Conservation (phyloP, 306 rosid genomes). For the Quercus glauca region DNA sequence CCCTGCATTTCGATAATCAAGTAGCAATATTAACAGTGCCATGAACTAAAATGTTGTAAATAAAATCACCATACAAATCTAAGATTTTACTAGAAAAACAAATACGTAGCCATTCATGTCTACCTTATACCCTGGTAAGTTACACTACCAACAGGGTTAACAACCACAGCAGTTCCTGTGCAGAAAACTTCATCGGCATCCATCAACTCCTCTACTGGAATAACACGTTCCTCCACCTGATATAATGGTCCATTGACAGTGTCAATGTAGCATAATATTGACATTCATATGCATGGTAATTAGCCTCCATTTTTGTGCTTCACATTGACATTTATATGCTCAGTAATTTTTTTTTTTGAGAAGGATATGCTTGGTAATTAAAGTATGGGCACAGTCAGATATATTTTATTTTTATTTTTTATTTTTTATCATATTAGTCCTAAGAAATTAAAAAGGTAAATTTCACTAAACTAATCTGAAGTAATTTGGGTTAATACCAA, state of each 20-base stretch:
- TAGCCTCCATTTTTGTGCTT: background rate
- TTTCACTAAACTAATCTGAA: too few relatives aligned
- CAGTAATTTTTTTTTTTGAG: too few relatives aligned
- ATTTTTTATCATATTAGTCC: background rate
- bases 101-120: background rate
- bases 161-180: conserved; percentile 57
- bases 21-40: background rate
- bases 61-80: too few relatives aligned
- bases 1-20: conserved; percentile 20
- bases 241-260: too few relatives aligned
- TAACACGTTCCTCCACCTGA: conserved; percentile 43
- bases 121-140: conserved; percentile 38
- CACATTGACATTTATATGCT: background rate
- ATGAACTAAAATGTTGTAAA: background rate
- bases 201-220: conserved; percentile 50
- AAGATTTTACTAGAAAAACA: too few relatives aligned
- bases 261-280: too few relatives aligned
- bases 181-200: conserved; percentile 63
- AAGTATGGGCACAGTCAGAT: background rate
- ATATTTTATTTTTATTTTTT: background rate
- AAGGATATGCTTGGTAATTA: background rate
- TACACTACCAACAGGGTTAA: conserved; percentile 30
- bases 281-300: too few relatives aligned
- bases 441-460: too few relatives aligned
- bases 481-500: too few relatives aligned